These are phyloP conservation scores for Microthlaspi erraticum DNA, from an alignment of 345 rosid genomes.

Conservation along the genomic window DNA sequence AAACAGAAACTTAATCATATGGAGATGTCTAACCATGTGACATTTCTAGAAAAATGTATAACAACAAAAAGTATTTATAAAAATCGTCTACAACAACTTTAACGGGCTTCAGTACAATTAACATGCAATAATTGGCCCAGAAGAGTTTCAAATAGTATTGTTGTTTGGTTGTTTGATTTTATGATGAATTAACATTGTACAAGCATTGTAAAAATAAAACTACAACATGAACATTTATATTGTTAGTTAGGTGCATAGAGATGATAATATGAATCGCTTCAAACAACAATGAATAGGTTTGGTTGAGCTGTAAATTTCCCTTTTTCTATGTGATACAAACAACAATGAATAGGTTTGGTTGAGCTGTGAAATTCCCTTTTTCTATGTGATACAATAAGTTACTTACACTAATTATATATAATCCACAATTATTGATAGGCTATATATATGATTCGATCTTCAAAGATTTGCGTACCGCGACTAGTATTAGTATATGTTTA, in stretches of 20 bases:
- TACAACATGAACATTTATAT: background rate
- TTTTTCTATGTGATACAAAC: constrained; percentile 10
- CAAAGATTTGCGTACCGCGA: constrained; percentile 28
- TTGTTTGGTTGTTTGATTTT: background rate
- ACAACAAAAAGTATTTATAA: no score
- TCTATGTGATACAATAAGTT: background rate
- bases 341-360: constrained; percentile 25
- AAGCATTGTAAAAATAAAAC: constrained; percentile 1
- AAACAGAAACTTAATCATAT: no score
- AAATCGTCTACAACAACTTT: no score
- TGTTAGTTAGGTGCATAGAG: background rate
- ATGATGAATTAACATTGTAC: background rate
- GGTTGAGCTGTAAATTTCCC: constrained; percentile 34
- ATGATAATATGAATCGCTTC: constrained; percentile 17
- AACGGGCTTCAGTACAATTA: background rate
- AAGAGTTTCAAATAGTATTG: background rate
- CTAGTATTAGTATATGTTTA: constrained; percentile 6
- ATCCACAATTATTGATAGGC: constrained; percentile 9
- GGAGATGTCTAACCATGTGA: no score
- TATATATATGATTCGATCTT: constrained; percentile 37
- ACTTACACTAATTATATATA: constrained; percentile 8
- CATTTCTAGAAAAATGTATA: no score
- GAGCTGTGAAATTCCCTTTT: constrained; percentile 35
- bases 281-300: constrained; percentile 28
- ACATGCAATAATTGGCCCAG: background rate